Evolutionary conservation across 805 yeast species (phyloP).

Genomic region (Ogataea sp.): DNA sequence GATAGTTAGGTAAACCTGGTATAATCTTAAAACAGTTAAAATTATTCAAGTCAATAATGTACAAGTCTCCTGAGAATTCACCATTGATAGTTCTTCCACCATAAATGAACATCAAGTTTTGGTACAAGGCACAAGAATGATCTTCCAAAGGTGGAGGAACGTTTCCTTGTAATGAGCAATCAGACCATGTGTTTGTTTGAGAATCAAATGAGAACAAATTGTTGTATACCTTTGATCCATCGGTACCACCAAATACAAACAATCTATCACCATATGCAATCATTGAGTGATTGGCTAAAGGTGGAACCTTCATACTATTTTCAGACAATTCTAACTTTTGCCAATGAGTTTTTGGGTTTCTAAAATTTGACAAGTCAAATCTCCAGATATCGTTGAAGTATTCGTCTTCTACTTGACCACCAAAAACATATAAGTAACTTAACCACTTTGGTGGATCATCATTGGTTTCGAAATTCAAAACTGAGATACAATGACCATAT

Average conservation of each 20-base stretch:
- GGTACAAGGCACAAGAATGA: conserved; percentile 77
- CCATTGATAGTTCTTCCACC: conserved; percentile 87
- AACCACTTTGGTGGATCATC: conserved; percentile 26
- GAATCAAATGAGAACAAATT: conserved; percentile 83
- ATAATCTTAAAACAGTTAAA: conserved; percentile 56
- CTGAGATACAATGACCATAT: conserved; percentile 87
- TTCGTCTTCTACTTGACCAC: conserved; percentile 85
- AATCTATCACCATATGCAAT: conserved; percentile 68
- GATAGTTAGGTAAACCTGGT: conserved; percentile 39
- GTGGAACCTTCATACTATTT: conserved; percentile 50
- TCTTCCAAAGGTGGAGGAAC: conserved; percentile 83
- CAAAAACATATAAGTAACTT: conserved; percentile 70
- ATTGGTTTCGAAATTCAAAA: conserved; percentile 52
- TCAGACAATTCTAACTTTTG: conserved; percentile 50
- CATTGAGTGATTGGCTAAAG: conserved; percentile 88
- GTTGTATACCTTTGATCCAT: conserved; percentile 58
- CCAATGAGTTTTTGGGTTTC: conserved; percentile 83
- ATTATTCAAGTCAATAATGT: conserved; percentile 68
- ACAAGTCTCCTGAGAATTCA: conserved; percentile 53
- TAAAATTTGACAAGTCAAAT: conserved; percentile 80
- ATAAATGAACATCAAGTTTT: conserved; percentile 70
- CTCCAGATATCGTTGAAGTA: conserved; percentile 76
- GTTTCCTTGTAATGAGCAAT: conserved; percentile 57
- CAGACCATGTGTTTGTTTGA: conserved; percentile 56
- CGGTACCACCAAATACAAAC: conserved; percentile 86